phyloP scores from a whole-genome alignment of 768 basidiomycete species.

The Pisolithus marmoratus region DNA sequence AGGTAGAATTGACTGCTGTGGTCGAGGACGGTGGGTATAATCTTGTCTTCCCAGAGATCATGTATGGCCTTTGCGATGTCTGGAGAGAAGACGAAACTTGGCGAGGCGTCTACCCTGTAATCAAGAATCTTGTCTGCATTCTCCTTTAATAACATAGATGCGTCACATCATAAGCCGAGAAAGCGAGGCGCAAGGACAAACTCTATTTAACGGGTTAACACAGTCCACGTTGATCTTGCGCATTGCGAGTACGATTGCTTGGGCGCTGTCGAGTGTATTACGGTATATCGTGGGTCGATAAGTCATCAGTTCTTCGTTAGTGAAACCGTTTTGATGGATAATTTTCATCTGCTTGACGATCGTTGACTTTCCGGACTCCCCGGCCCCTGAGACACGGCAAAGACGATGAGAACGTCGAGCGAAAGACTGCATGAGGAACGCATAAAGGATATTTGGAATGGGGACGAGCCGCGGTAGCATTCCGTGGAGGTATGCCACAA shows the following conservation, averaged over 20 bases:
- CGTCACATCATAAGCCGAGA: not conserved
- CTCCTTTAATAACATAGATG: slow-evolving; percentile 20
- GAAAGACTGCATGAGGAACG: not conserved
- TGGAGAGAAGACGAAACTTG: slow-evolving; percentile 45
- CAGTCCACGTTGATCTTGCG: slow-evolving; percentile 81
- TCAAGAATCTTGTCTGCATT: slow-evolving; percentile 60
- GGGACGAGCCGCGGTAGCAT: not conserved
- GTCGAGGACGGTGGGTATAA: slow-evolving; percentile 46
- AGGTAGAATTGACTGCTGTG: slow-evolving; percentile 79
- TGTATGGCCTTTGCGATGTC: slow-evolving; percentile 67
- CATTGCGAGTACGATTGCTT: slow-evolving; percentile 81
- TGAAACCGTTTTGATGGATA: slow-evolving; percentile 90
- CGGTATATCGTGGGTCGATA: slow-evolving; percentile 78
- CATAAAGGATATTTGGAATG: not conserved
- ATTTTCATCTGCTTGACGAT: slow-evolving; percentile 99
- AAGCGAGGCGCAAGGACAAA: not conserved
- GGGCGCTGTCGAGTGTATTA: slow-evolving; percentile 85
- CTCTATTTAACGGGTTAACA: slow-evolving; percentile 56
- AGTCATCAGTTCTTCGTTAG: slow-evolving; percentile 64
- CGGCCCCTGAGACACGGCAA: slow-evolving; percentile 58
- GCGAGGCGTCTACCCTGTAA: slow-evolving; percentile 40
- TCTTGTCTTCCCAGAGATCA: slow-evolving; percentile 65
- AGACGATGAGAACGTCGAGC: not conserved
- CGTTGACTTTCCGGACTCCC: slow-evolving; percentile 92
- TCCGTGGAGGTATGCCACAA: not conserved